phyloP scores from a whole-genome alignment of 2,329 filamentous ascomycete species.

The Myrmaecium sp. region DNA sequence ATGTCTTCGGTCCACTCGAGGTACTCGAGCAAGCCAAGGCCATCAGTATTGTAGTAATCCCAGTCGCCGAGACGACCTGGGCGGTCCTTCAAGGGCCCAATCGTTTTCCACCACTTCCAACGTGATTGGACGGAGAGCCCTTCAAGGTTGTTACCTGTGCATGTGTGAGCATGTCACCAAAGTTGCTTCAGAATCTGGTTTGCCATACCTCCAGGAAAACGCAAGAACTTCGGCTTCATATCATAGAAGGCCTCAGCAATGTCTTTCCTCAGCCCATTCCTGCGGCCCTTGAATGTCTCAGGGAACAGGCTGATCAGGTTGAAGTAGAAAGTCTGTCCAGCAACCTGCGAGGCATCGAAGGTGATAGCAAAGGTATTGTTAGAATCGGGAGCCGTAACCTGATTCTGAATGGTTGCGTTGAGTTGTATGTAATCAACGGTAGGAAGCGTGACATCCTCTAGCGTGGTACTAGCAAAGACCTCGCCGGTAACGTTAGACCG shows the following conservation, averaged over 20 bases:
- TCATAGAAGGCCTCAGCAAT: constrained; percentile 29
- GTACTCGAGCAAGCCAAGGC: constrained; percentile 30
- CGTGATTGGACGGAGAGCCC: constrained; percentile 18
- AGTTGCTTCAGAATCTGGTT: too few relatives aligned
- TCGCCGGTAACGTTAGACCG: constrained; percentile 24
- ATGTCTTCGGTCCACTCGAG: constrained; percentile 31
- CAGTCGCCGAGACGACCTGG: constrained; percentile 29
- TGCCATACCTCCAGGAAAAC: constrained; percentile 36
- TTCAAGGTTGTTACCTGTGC: constrained; percentile 35
- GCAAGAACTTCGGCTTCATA: constrained; percentile 28
- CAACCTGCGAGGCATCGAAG: constrained; percentile 27
- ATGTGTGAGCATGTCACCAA: too few relatives aligned
- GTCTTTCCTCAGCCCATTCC: constrained; percentile 34
- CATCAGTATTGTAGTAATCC: constrained; percentile 28
- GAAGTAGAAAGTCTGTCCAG: constrained; percentile 29
- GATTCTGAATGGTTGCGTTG: constrained; percentile 23
- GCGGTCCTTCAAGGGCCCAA: constrained; percentile 31
- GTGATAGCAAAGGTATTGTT: constrained; percentile 37
- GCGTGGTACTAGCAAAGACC: constrained; percentile 20
- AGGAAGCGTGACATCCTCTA: constrained; percentile 10
- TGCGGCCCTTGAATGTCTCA: constrained; percentile 35
- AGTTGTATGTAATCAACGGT: constrained; percentile 16
- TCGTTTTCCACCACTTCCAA: constrained; percentile 37
- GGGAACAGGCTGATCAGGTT: constrained; percentile 37
- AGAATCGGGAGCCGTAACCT: constrained; percentile 26